These are phyloP conservation scores for Oryza punctata DNA, from an alignment of 176 grass and related monocot genomes.

Conservation along the genomic window DNA sequence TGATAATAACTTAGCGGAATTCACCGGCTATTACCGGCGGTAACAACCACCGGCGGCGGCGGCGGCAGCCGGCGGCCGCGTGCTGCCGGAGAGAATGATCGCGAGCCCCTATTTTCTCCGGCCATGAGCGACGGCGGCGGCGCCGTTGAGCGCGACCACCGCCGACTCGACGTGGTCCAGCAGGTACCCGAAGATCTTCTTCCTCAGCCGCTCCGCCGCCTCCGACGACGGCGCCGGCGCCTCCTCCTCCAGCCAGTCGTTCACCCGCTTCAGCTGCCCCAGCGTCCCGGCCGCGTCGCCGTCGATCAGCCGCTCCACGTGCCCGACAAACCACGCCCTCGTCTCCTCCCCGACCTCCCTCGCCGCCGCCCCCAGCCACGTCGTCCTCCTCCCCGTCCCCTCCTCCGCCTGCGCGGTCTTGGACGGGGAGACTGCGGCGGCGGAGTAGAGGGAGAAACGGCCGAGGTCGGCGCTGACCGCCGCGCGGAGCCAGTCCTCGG, in stretches of 20 bases:
- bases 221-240: background rate
- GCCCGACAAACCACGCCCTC: conserved; percentile 50
- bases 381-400: background rate
- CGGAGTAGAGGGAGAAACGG: conserved; percentile 24
- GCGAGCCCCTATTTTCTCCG: conserved; percentile 36
- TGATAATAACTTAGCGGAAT: no score
- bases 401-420: background rate
- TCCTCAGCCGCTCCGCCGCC: conserved; percentile 42
- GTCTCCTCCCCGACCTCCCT: conserved; percentile 40
- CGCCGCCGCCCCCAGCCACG: conserved; percentile 32
- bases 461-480: conserved; percentile 27
- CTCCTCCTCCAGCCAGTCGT: conserved; percentile 55
- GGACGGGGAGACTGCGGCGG: background rate
- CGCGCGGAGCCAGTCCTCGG: conserved; percentile 29
- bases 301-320: conserved; percentile 54
- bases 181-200: conserved; percentile 67
- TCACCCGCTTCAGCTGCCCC: conserved; percentile 65
- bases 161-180: conserved; percentile 64
- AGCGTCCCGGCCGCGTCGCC: conserved; percentile 52
- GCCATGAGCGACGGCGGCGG: background rate
- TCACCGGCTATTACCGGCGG: no score
- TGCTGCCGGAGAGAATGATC: no score
- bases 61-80: no score
- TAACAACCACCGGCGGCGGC: no score
- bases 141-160: conserved; percentile 52